phyloP scores from a whole-genome alignment of 305 asterid genomes.

The Ajuga reptans region DNA sequence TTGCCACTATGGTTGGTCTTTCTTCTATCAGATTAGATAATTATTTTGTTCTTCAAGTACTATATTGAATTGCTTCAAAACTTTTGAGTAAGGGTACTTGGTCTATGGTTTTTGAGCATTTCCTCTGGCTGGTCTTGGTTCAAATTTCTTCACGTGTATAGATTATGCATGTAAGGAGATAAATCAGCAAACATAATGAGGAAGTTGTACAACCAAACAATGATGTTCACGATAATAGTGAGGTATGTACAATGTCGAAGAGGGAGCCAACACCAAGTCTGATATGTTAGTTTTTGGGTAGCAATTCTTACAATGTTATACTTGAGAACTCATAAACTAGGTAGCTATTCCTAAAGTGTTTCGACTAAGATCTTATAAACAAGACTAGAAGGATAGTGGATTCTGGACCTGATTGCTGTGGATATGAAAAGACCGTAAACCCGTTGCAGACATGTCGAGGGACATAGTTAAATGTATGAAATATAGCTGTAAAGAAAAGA shows the following conservation, averaged over 20 bases:
- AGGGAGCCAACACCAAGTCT: neutral
- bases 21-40: conserved; percentile 18
- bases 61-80: conserved; percentile 5
- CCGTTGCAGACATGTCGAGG: neutral
- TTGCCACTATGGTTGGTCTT: conserved; percentile 93
- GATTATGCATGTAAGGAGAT: neutral
- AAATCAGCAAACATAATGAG: neutral
- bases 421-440: neutral
- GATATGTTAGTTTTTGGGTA: neutral
- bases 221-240: neutral
- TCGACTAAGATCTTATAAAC: neutral
- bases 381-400: neutral
- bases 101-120: conserved; percentile 10
- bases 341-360: neutral
- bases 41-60: neutral
- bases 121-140: conserved; percentile 7
- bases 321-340: neutral
- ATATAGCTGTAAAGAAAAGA: neutral
- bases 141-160: neutral
- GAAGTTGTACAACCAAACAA: neutral
- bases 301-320: neutral
- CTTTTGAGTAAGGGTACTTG: neutral
- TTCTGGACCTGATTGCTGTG: neutral
- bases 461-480: neutral
- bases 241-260: neutral